phyloP scores from a whole-genome alignment of 352 stramenopile species.

The Phytophthora podocarpi region DNA sequence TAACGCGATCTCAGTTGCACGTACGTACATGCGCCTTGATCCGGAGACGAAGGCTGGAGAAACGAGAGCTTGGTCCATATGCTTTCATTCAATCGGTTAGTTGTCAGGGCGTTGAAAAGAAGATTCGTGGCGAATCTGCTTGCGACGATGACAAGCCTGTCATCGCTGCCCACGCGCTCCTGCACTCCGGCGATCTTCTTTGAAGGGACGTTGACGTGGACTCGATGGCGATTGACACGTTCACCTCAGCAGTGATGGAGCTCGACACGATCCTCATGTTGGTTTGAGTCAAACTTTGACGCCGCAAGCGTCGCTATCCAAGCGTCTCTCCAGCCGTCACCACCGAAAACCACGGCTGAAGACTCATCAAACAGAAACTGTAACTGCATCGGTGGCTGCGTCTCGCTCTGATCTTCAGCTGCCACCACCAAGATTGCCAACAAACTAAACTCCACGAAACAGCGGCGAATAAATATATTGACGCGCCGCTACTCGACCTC shows the following conservation, averaged over 20 bases:
- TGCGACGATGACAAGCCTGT: neutral
- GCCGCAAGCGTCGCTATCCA: conserved; percentile 4
- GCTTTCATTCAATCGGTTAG: too few relatives aligned
- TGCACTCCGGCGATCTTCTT: too few relatives aligned
- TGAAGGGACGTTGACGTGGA: conserved; percentile 19
- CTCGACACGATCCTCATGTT: too few relatives aligned
- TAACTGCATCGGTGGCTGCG: too few relatives aligned
- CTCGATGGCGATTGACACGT: neutral
- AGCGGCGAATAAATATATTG: conserved; percentile 56
- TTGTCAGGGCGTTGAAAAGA: neutral
- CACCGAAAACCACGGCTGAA: too few relatives aligned
- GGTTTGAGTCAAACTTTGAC: too few relatives aligned
- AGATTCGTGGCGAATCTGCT: conserved; percentile 20
- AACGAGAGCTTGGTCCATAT: too few relatives aligned
- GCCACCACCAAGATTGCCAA: neutral
- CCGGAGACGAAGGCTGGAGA: too few relatives aligned
- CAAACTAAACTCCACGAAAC: conserved; percentile 14
- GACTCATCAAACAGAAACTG: too few relatives aligned
- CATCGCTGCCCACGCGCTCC: too few relatives aligned
- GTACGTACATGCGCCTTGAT: too few relatives aligned
- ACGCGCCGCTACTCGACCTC: conserved; percentile 29
- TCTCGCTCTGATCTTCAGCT: neutral
- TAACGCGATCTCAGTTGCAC: conserved; percentile 12
- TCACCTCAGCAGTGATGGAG: too few relatives aligned
- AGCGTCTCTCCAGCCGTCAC: neutral